Percentiles rank a stretch among this genome's conserved stretches.
phyloP scores from a whole-genome alignment of 208 protist genomes.

The Herpetomonas samuelpessoai region DNA sequence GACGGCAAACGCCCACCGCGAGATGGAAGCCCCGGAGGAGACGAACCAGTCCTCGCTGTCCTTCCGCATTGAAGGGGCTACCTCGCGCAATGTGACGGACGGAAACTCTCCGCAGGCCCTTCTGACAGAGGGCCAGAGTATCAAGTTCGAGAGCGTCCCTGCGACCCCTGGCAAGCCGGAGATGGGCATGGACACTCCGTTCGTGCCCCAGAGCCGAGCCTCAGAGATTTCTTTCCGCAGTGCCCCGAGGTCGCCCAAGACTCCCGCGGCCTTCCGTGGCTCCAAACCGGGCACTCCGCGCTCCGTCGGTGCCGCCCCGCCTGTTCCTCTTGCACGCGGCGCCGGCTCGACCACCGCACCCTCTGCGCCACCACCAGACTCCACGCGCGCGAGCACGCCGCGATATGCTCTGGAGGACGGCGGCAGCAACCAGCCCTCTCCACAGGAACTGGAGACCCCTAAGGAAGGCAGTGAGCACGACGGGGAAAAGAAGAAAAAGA shows the following conservation, averaged over 20 bases:
- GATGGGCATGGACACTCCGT: neutral
- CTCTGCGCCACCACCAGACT: neutral
- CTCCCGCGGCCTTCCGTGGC: neutral
- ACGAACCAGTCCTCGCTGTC: slow-evolving; percentile 6
- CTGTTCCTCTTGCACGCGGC: neutral
- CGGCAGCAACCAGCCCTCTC: slow-evolving; percentile 1
- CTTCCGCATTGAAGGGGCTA: slow-evolving; percentile 2
- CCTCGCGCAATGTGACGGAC: slow-evolving; percentile 2
- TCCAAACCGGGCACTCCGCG: neutral
- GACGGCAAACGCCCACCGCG: neutral
- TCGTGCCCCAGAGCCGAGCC: neutral
- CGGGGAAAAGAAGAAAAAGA: slow-evolving; percentile 6
- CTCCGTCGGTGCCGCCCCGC: neutral
- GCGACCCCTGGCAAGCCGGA: neutral
- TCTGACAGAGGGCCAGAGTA: neutral
- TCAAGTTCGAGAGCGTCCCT: neutral
- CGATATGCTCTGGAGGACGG: neutral
- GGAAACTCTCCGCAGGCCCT: neutral
- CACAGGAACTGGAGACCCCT: slow-evolving; percentile 5
- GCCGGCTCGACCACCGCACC: neutral
- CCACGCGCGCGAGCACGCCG: neutral
- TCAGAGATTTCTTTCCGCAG: neutral
- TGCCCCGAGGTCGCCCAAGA: neutral
- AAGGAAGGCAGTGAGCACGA: slow-evolving; percentile 12
- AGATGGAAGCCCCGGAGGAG: neutral